A percentile compares a stretch with the other conserved stretches of the same genome.
Evolutionary conservation across 306 rosid genomes (phyloP).

Genomic region (Lupinus albus): DNA sequence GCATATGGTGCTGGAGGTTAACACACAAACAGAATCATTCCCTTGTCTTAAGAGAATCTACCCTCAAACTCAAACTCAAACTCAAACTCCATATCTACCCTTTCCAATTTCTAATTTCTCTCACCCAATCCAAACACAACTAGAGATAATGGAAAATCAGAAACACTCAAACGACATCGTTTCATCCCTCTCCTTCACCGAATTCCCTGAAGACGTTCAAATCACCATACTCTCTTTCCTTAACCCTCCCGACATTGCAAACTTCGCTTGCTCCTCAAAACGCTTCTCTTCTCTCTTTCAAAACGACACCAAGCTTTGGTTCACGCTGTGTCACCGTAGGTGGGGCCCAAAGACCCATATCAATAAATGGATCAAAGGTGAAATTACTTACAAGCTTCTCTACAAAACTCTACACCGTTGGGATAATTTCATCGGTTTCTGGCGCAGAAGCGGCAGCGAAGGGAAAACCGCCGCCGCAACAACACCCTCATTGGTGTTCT

Average conservation of each 20-base stretch:
- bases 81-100: neutral
- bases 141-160: slow-evolving; percentile 45
- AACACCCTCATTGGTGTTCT: slow-evolving; percentile 72
- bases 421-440: slow-evolving; percentile 85
- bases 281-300: slow-evolving; percentile 61
- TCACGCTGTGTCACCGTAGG: slow-evolving; percentile 72
- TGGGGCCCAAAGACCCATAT: slow-evolving; percentile 87
- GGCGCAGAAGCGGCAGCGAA: slow-evolving; percentile 77
- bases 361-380: slow-evolving; percentile 65
- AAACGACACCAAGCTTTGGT: slow-evolving; percentile 74
- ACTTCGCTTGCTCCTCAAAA: slow-evolving; percentile 80
- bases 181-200: slow-evolving; percentile 56
- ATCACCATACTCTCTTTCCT: slow-evolving; percentile 85
- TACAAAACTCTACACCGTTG: slow-evolving; percentile 66
- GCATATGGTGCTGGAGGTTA: neutral
- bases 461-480: slow-evolving; percentile 37
- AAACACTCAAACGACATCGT: slow-evolving; percentile 33
- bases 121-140: too few species aligned
- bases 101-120: too few species aligned
- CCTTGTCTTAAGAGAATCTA: slow-evolving; percentile 40
- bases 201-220: slow-evolving; percentile 89
- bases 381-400: slow-evolving; percentile 55
- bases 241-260: slow-evolving; percentile 59
- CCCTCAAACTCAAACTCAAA: slow-evolving; percentile 23
- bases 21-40: slow-evolving; percentile 45